Percentiles rank a stretch among this genome's conserved stretches.
These are phyloP conservation scores for Scheffersomyces stipitis DNA, from an alignment of 805 yeast genomes.

Conservation along the genomic window DNA sequence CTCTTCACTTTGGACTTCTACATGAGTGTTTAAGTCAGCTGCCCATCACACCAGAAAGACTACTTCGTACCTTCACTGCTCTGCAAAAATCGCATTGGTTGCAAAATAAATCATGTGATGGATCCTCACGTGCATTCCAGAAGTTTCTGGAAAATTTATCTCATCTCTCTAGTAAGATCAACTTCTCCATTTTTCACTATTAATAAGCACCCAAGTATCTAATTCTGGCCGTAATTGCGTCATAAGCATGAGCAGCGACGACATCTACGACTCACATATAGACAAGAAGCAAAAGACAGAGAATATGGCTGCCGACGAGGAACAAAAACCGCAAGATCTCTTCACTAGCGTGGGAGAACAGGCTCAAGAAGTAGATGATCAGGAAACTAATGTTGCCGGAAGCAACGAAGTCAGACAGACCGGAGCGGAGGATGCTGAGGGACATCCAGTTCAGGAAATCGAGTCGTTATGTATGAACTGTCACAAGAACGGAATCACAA, in stretches of 20 bases:
- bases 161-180: too few species aligned
- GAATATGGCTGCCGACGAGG: conserved; percentile 8
- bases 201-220: too few species aligned
- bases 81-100: too few species aligned
- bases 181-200: too few species aligned
- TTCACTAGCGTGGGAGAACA: conserved; percentile 42
- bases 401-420: conserved; percentile 57
- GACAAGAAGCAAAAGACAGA: conserved; percentile 12
- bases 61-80: too few species aligned
- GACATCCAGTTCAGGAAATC: conserved; percentile 93
- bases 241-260: background rate
- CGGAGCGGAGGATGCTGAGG: conserved; percentile 80
- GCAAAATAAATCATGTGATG: too few species aligned
- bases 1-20: too few species aligned
- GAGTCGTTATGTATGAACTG: conserved; percentile 97
- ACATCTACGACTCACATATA: conserved; percentile 4
- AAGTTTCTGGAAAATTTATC: too few species aligned
- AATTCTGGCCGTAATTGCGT: too few species aligned
- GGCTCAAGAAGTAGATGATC: conserved; percentile 27
- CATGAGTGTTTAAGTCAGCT: too few species aligned
- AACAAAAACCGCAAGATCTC: conserved; percentile 11
- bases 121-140: too few species aligned
- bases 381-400: conserved; percentile 10
- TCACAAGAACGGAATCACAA: conserved; percentile 78
- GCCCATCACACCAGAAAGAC: too few species aligned